Evolutionary conservation across 345 rosid genomes (phyloP).

Genomic region (Lepidium sativum): DNA sequence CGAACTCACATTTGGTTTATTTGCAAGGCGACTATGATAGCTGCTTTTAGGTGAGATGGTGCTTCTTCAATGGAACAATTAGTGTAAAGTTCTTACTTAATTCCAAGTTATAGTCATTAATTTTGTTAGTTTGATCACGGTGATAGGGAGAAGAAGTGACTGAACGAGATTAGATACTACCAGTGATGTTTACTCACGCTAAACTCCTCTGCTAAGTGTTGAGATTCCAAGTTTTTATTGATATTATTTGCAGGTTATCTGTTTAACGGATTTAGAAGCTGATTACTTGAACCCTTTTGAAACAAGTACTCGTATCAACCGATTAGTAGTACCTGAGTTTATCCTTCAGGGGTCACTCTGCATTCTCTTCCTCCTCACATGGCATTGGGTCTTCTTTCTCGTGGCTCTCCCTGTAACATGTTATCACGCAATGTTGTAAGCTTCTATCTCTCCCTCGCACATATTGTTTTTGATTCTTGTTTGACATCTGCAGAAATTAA

Average conservation of each 20-base stretch:
- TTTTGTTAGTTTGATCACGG: no score
- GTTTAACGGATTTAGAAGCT: conserved; percentile 81
- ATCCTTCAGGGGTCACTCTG: conserved; percentile 55
- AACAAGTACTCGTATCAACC: conserved; percentile 53
- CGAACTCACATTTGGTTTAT: background rate
- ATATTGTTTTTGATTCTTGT: background rate
- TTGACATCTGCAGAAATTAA: background rate
- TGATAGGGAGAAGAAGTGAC: background rate
- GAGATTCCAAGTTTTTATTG: background rate
- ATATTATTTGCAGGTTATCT: conserved; percentile 37
- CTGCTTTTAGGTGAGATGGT: no score
- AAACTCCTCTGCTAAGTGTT: background rate
- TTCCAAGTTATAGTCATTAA: background rate
- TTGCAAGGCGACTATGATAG: background rate
- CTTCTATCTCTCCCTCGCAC: background rate
- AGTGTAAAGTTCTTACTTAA: background rate
- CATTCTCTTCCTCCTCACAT: conserved; percentile 53
- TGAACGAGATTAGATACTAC: background rate
- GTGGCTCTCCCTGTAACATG: conserved; percentile 52
- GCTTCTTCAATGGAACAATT: background rate
- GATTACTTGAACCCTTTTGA: conserved; percentile 74
- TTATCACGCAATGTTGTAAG: conserved; percentile 67
- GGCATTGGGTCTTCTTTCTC: conserved; percentile 86
- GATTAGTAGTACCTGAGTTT: conserved; percentile 63
- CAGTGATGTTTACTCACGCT: background rate